Evolutionary conservation across 371 early-diverging fungal species (phyloP).

Genomic region (Mortierella sp.): DNA sequence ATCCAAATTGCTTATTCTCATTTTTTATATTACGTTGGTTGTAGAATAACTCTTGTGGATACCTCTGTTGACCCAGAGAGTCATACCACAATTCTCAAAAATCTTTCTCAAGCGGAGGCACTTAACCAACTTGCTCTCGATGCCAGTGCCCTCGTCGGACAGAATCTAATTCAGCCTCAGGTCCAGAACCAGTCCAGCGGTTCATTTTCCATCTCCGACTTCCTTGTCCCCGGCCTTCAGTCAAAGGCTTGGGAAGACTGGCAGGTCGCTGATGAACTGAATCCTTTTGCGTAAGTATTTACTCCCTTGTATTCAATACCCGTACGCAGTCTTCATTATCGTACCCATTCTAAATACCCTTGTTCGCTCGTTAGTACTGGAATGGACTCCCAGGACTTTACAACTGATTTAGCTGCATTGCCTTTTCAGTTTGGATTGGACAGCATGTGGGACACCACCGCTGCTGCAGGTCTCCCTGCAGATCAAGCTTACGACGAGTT

Average conservation of each 20-base stretch:
- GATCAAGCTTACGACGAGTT: constrained; percentile 52
- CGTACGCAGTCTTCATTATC: neutral
- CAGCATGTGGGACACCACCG: constrained; percentile 13
- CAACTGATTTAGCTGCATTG: constrained; percentile 18
- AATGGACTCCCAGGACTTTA: constrained; percentile 26
- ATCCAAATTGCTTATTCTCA: neutral
- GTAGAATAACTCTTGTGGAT: constrained; percentile 34
- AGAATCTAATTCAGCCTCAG: constrained; percentile 5
- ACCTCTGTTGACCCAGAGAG: constrained; percentile 23
- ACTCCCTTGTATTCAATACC: neutral
- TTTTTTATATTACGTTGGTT: neutral
- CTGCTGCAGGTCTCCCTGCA: constrained; percentile 16
- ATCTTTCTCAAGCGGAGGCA: constrained; percentile 16
- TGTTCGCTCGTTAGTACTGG: constrained; percentile 5
- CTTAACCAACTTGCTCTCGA: constrained; percentile 24
- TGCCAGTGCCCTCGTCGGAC: constrained; percentile 10
- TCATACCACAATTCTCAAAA: constrained; percentile 15
- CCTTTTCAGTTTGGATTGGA: constrained; percentile 43
- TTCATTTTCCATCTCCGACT: constrained; percentile 52
- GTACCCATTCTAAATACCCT: neutral
- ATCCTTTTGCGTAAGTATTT: constrained; percentile 36
- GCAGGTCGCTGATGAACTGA: constrained; percentile 41
- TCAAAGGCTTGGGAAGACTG: constrained; percentile 55
- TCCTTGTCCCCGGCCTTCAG: constrained; percentile 52
- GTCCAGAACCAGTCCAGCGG: constrained; percentile 1